Percentiles rank a stretch among this genome's conserved stretches.
These are phyloP conservation scores for Phytopythium helicoides DNA, from an alignment of 352 stramenopile genomes.

Conservation along the genomic window DNA sequence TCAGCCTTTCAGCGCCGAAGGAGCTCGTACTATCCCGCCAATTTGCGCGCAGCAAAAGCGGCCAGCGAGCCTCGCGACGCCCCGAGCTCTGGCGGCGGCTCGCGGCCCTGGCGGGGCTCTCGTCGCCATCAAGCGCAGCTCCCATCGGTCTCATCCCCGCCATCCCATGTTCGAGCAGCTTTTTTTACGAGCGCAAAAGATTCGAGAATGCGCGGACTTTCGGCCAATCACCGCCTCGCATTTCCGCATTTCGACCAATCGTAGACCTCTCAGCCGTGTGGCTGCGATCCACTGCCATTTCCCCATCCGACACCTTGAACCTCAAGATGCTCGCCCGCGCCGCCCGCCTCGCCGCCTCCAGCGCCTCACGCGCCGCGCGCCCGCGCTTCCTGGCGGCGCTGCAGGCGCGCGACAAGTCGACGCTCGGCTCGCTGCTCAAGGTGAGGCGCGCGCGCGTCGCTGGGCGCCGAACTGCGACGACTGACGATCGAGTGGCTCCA, in stretches of 20 bases:
- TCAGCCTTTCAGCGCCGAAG: conserved; percentile 37
- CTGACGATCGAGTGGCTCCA: no score
- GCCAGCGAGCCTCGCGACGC: not conserved
- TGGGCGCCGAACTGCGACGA: not conserved
- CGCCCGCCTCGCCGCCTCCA: conserved; percentile 25
- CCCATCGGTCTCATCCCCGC: not conserved
- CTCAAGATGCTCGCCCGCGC: conserved; percentile 43
- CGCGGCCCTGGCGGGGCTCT: not conserved
- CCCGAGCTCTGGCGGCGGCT: not conserved
- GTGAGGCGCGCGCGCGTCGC: conserved; percentile 6
- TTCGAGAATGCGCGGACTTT: conserved; percentile 7
- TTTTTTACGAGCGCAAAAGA: no score
- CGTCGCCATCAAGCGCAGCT: conserved; percentile 6
- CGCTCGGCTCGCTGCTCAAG: conserved; percentile 40
- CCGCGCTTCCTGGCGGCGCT: conserved; percentile 19
- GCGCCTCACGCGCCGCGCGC: conserved; percentile 15
- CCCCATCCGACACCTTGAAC: not conserved
- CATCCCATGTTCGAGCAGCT: no score
- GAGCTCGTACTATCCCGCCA: not conserved
- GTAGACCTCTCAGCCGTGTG: not conserved
- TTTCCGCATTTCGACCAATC: not conserved
- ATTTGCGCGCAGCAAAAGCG: not conserved
- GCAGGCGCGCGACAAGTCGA: conserved; percentile 57
- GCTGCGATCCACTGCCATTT: not conserved
- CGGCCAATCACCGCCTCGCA: conserved; percentile 7